phyloP scores from a whole-genome alignment of 352 stramenopile genomes.

The Globisporangium iwayamae region DNA sequence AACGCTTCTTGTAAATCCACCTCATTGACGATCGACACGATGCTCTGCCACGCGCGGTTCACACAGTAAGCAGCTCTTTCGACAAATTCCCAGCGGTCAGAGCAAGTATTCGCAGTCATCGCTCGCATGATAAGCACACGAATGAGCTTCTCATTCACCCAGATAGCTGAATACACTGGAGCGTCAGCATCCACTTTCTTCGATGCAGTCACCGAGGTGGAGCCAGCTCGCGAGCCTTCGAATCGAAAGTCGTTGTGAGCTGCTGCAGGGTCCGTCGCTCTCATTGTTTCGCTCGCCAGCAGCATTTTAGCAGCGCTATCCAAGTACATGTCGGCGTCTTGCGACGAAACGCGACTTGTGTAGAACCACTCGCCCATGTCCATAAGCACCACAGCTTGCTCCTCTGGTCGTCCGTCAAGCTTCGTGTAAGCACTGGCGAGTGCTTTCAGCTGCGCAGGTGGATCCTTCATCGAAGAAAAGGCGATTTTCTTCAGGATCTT shows the following conservation, averaged over 20 bases:
- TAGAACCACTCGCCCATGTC: slow-evolving; percentile 87
- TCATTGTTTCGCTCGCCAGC: slow-evolving; percentile 24
- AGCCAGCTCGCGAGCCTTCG: neutral
- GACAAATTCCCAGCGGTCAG: slow-evolving; percentile 31
- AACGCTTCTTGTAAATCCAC: slow-evolving; percentile 35
- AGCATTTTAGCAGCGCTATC: slow-evolving; percentile 50
- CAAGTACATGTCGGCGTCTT: slow-evolving; percentile 57
- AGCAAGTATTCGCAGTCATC: slow-evolving; percentile 22
- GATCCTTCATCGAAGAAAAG: slow-evolving; percentile 56
- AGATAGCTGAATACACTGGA: slow-evolving; percentile 32
- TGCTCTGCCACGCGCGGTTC: slow-evolving; percentile 43
- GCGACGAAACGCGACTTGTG: slow-evolving; percentile 52
- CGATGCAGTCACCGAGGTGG: neutral
- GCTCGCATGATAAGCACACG: slow-evolving; percentile 51
- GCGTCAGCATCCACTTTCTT: slow-evolving; percentile 6
- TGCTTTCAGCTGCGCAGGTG: slow-evolving; percentile 50
- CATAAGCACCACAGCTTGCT: slow-evolving; percentile 59
- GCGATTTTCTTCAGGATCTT: slow-evolving; percentile 68
- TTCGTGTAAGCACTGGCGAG: slow-evolving; percentile 52
- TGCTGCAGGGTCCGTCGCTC: slow-evolving; percentile 10
- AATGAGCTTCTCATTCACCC: slow-evolving; percentile 59
- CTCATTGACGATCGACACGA: slow-evolving; percentile 44
- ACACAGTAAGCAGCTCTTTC: slow-evolving; percentile 42
- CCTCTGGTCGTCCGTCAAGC: slow-evolving; percentile 55
- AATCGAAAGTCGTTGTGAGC: neutral